These are phyloP conservation scores for Metarhizium guizhouense DNA, from an alignment of 2,329 filamentous ascomycete species.

Conservation along the genomic window DNA sequence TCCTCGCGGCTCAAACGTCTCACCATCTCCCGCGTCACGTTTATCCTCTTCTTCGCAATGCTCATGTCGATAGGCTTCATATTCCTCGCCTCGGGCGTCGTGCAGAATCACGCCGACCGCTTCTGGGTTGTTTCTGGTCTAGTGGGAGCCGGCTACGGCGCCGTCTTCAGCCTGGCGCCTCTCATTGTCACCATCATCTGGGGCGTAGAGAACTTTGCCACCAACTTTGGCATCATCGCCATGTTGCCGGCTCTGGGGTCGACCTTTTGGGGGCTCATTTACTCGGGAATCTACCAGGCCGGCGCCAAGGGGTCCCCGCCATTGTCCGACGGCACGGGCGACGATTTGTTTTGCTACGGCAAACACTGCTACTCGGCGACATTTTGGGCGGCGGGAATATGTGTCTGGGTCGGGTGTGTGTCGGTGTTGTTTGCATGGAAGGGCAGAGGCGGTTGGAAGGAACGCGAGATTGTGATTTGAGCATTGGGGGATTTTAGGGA, in stretches of 20 bases:
- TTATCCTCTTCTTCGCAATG: constrained; percentile 67
- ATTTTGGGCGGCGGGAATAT: constrained; percentile 79
- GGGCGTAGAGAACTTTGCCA: constrained; percentile 98
- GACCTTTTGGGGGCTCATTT: constrained; percentile 84
- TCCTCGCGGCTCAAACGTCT: constrained; percentile 30
- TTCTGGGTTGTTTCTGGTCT: constrained; percentile 82
- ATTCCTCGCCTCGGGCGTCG: constrained; percentile 64
- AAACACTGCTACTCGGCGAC: constrained; percentile 69
- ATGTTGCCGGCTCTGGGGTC: constrained; percentile 85
- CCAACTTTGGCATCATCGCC: constrained; percentile 93
- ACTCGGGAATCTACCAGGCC: constrained; percentile 69
- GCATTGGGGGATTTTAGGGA: background rate
- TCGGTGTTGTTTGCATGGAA: constrained; percentile 76
- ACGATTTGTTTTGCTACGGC: constrained; percentile 67
- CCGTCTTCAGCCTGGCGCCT: constrained; percentile 79
- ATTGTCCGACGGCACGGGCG: constrained; percentile 18
- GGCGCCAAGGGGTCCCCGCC: constrained; percentile 41
- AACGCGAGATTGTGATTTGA: constrained; percentile 59
- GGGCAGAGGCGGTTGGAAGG: constrained; percentile 65
- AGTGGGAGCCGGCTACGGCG: constrained; percentile 87
- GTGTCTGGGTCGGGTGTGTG: constrained; percentile 67
- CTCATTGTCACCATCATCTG: constrained; percentile 96
- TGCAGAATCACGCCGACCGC: constrained; percentile 65
- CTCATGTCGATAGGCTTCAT: constrained; percentile 69
- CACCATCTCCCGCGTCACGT: constrained; percentile 66